These are phyloP conservation scores for Chlamydomonas eustigma DNA, from an alignment of 139 green algal species.

Conservation along the genomic window DNA sequence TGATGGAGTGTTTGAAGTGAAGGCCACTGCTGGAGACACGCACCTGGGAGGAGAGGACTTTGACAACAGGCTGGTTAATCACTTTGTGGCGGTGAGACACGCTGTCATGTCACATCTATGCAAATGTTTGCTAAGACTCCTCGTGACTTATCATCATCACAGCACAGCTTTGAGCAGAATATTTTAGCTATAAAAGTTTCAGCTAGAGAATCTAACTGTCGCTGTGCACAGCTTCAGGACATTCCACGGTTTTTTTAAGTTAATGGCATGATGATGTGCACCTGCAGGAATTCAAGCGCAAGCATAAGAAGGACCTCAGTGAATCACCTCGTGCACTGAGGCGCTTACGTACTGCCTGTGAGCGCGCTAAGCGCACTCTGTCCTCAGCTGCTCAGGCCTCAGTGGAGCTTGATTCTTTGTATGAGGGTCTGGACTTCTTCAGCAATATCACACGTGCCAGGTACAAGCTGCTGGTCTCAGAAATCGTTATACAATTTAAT, in stretches of 20 bases:
- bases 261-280: no score
- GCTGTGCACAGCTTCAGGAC: no score
- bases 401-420: slow-evolving; percentile 97
- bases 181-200: no score
- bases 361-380: slow-evolving; percentile 92
- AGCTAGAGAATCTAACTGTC: no score
- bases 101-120: no score
- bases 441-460: slow-evolving; percentile 87
- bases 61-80: slow-evolving; percentile 90
- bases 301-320: slow-evolving; percentile 97
- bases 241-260: no score
- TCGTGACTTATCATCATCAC: no score
- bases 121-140: no score
- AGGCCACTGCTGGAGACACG: slow-evolving; percentile 96
- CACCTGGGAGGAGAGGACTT: slow-evolving; percentile 98
- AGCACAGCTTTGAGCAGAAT: no score
- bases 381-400: slow-evolving; percentile 82
- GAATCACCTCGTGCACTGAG: slow-evolving; percentile 51
- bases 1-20: slow-evolving; percentile 98
- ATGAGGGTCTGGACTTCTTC: slow-evolving; percentile 97
- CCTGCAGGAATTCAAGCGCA: slow-evolving; percentile 96
- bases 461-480: not conserved
- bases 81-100: slow-evolving; percentile 59
- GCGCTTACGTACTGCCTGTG: slow-evolving; percentile 79
- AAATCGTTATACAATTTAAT: not conserved